A percentile compares a stretch with the other conserved stretches of the same genome.
phyloP scores from a whole-genome alignment of 805 yeast genomes.

The Yamadazyma olivae region DNA sequence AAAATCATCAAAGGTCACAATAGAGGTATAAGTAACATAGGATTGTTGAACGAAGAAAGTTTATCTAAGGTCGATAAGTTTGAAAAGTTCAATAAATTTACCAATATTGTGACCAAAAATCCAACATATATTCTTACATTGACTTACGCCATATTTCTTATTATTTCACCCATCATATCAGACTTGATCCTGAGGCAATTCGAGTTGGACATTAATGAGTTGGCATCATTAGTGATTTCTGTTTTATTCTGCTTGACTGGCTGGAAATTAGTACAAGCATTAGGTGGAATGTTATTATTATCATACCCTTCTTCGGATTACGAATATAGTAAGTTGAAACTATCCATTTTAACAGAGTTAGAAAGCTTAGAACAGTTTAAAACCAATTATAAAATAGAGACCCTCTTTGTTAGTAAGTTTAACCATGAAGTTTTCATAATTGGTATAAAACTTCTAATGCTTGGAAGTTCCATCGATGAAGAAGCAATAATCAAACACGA shows the following conservation, averaged over 20 bases:
- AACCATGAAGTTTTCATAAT: conserved; percentile 60
- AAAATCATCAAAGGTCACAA: conserved; percentile 28
- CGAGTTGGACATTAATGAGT: conserved; percentile 40
- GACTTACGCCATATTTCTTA: conserved; percentile 36
- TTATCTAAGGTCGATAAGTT: conserved; percentile 5
- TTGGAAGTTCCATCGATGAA: conserved; percentile 71
- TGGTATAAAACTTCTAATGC: conserved; percentile 53
- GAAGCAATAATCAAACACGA: conserved; percentile 56
- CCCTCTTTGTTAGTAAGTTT: conserved; percentile 56
- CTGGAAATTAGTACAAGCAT: conserved; percentile 47
- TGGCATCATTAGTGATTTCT: conserved; percentile 46
- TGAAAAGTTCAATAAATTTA: conserved; percentile 10
- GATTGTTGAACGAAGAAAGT: conserved; percentile 8
- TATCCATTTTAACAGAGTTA: conserved; percentile 45
- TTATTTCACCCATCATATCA: conserved; percentile 40
- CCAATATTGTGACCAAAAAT: conserved; percentile 20
- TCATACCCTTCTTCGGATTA: conserved; percentile 48
- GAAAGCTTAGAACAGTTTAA: conserved; percentile 50
- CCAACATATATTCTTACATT: conserved; percentile 49
- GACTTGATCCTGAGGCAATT: conserved; percentile 22
- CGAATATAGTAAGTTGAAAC: conserved; percentile 33
- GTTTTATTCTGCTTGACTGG: conserved; percentile 45
- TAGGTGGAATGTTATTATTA: conserved; percentile 52
- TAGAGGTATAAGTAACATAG: conserved; percentile 13
- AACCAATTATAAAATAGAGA: conserved; percentile 44